These are phyloP conservation scores for Kalaharituber pfeilii DNA, from an alignment of 2,329 filamentous ascomycete species.

Conservation along the genomic window DNA sequence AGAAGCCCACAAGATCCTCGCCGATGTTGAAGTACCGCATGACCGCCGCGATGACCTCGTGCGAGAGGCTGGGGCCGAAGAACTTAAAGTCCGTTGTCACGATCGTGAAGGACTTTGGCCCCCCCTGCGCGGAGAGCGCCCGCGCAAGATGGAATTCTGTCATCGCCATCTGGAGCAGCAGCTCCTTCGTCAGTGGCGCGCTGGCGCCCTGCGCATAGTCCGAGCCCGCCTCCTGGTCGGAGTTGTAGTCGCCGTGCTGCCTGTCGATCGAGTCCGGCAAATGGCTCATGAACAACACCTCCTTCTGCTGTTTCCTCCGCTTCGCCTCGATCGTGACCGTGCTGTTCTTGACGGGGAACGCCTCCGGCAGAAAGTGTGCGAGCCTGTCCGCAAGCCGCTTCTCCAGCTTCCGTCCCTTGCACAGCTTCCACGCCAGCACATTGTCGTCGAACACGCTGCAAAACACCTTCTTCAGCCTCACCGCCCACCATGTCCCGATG, in stretches of 20 bases:
- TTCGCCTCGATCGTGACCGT: neutral
- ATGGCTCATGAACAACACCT: conserved; percentile 40
- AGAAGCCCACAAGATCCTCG: conserved; percentile 40
- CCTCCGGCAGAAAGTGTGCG: neutral
- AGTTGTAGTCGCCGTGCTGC: conserved; percentile 13
- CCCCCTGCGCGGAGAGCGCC: conserved; percentile 15
- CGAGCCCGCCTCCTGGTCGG: conserved; percentile 12
- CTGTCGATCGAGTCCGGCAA: conserved; percentile 31
- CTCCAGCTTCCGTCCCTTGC: neutral
- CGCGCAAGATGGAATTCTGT: conserved; percentile 38
- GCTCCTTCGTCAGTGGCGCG: conserved; percentile 30
- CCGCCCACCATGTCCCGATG: conserved; percentile 36
- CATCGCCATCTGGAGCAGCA: conserved; percentile 39
- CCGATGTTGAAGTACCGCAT: conserved; percentile 43
- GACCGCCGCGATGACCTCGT: conserved; percentile 40
- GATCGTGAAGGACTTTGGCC: conserved; percentile 36
- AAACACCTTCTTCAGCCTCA: conserved; percentile 32
- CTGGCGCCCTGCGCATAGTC: neutral
- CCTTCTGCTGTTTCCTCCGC: neutral
- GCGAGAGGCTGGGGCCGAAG: conserved; percentile 41
- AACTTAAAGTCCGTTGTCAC: conserved; percentile 42
- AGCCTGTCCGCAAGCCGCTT: neutral
- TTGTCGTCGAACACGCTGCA: conserved; percentile 23
- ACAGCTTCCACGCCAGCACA: neutral
- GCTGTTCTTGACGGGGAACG: too few relatives aligned